Base-by-base conservation (phyloP, 164 flowering plant species). In the Nymphaea thermarum region DNA sequence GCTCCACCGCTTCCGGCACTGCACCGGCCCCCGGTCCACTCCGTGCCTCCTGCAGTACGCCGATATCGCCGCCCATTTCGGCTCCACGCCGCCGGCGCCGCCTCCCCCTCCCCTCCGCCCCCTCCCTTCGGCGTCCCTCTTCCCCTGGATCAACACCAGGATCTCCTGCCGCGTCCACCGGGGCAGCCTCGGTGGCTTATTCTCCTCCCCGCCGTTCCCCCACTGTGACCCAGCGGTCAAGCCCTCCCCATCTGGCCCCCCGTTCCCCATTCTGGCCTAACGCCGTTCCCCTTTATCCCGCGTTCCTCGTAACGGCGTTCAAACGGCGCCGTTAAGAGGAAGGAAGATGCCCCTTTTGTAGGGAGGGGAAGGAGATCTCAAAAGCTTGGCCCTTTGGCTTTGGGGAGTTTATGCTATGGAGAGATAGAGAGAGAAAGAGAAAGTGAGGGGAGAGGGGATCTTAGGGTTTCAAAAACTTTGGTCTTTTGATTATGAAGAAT, bases 101-200 rank as follows among this genome's bases (percentile, higher is more conserved):
- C 78, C 65, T 18, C 94, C 4, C 10, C 10, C 87, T 73, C 6
- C 79, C 92, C 72, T 89, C 71, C 53, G 66, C 85, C 85, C 91
- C 72, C 91, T 71, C 57, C 65, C 85, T 85, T 95, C 99, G 6
- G 88, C 95, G 5, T 82, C 92, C 66, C 70, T 77, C 77, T 95
- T 91, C 3, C 94, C 98, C 67, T 91, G 91, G 67, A 95, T 91
- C 16, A 95, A 80, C 1, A 92, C 92, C 16, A 95, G 84, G 25
- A 88, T 91, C 74, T 95, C 99, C 63, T 95, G 96, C 53, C 96
- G 61, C 45, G 96, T 92, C 99, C 99, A 95, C 5, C 99, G 86
- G 6, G 98, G 98, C 10, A 87, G 87, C 42, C 99, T 77, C 63
- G 93, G 85, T 1, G 86, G 76, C 55, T 78, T 76, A 51, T 53